phyloP scores from a whole-genome alignment of 2,329 filamentous ascomycete genomes.

The Trichoderma atroviride region DNA sequence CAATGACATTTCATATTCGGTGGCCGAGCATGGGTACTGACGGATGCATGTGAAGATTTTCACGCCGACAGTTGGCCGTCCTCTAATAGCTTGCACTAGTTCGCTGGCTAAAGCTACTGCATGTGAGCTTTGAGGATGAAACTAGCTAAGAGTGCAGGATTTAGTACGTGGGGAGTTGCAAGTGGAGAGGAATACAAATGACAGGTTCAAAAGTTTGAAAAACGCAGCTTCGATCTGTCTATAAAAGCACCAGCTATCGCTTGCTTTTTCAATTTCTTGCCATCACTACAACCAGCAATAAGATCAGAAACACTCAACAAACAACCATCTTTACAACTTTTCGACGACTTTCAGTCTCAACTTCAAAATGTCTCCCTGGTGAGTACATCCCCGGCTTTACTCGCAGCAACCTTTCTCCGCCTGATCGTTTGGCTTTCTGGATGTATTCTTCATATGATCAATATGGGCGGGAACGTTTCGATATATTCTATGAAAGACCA shows the following conservation, averaged over 20 bases:
- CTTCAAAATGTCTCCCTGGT: conserved; percentile 26
- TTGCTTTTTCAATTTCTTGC: not conserved
- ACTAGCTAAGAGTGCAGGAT: not conserved
- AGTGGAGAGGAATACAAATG: conserved; percentile 2
- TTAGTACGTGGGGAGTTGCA: not conserved
- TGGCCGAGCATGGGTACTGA: not conserved
- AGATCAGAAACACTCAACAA: not conserved
- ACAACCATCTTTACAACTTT: not conserved
- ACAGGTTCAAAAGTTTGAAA: not conserved
- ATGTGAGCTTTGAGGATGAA: not conserved
- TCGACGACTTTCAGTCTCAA: conserved; percentile 4
- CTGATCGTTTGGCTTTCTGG: not conserved
- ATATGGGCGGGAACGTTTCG: not conserved
- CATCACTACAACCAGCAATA: not conserved
- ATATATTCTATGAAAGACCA: not conserved
- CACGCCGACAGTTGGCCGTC: not conserved
- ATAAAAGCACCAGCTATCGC: conserved; percentile 9
- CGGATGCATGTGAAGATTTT: not conserved
- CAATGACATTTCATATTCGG: not conserved
- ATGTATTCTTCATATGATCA: not conserved
- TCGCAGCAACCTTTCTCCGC: not conserved
- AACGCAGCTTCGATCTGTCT: not conserved
- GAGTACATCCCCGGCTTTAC: not conserved
- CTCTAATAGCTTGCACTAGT: not conserved
- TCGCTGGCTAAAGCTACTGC: not conserved